Evolutionary conservation across 202 grass and related monocot species (phyloP).

Genomic region (Panicum hallii): DNA sequence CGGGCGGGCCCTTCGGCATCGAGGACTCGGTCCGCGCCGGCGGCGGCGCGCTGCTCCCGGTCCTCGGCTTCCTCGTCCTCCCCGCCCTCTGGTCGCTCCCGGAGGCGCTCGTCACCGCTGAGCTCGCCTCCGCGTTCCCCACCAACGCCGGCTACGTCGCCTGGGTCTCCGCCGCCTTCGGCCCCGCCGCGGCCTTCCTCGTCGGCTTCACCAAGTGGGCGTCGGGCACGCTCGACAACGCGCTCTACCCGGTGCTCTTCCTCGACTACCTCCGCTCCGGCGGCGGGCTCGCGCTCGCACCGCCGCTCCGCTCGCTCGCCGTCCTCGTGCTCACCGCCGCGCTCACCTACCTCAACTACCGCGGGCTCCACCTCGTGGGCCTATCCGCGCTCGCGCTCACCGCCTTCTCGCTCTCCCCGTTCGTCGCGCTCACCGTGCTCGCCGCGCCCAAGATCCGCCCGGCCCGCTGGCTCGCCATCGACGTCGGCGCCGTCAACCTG

Average conservation of each 20-base stretch:
- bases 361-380: conserved; percentile 84
- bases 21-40: conserved; percentile 87
- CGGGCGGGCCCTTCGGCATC: conserved; percentile 89
- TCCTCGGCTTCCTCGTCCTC: conserved; percentile 82
- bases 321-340: conserved; percentile 63
- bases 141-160: conserved; percentile 86
- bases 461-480: conserved; percentile 73
- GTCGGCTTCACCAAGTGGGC: conserved; percentile 91
- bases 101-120: conserved; percentile 85
- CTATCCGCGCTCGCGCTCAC: conserved; percentile 77
- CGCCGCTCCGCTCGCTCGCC: conserved; percentile 43
- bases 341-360: conserved; percentile 91
- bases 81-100: conserved; percentile 77
- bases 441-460: conserved; percentile 73
- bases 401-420: conserved; percentile 89
- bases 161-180: conserved; percentile 91
- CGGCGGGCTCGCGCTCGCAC: conserved; percentile 15
- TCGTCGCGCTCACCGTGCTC: conserved; percentile 71
- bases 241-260: conserved; percentile 94
- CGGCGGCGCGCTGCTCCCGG: conserved; percentile 79
- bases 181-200: conserved; percentile 78
- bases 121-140: conserved; percentile 82
- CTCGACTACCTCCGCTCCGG: conserved; percentile 79
- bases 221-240: conserved; percentile 88
- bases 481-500: conserved; percentile 49